These are phyloP conservation scores for Leucocoprinus leucothites DNA, from an alignment of 768 basidiomycete genomes.

Conservation along the genomic window DNA sequence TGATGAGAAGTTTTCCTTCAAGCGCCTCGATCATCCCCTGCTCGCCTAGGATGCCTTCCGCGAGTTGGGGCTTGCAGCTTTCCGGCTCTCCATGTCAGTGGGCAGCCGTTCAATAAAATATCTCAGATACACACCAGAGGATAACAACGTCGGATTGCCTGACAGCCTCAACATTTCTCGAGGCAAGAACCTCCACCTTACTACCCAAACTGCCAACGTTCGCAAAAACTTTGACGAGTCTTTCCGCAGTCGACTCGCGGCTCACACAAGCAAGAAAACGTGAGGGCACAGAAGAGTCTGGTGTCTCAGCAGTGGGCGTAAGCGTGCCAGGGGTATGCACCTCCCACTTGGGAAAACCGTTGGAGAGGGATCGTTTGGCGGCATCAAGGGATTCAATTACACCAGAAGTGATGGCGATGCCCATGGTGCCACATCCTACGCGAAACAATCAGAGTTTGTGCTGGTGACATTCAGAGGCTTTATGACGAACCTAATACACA, in stretches of 20 bases:
- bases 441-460: constrained; percentile 17
- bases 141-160: constrained; percentile 79
- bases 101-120: background rate
- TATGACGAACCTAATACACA: constrained; percentile 69
- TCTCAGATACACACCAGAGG: constrained; percentile 61
- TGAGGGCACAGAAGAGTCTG: constrained; percentile 71
- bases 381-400: constrained; percentile 79
- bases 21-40: constrained; percentile 80
- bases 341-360: constrained; percentile 52
- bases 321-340: constrained; percentile 70
- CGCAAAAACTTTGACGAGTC: constrained; percentile 60
- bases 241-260: constrained; percentile 69
- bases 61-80: constrained; percentile 95
- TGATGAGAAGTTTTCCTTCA: constrained; percentile 88
- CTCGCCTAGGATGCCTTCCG: constrained; percentile 67
- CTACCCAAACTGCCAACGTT: constrained; percentile 56
- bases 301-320: constrained; percentile 53
- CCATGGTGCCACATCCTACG: constrained; percentile 99
- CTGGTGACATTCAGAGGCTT: constrained; percentile 11
- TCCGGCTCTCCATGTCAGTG: background rate
- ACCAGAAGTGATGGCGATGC: constrained; percentile 90
- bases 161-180: constrained; percentile 70
- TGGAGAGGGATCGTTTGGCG: constrained; percentile 15
- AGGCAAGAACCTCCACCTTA: constrained; percentile 68
- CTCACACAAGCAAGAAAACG: constrained; percentile 88